A percentile compares a stretch with the other conserved stretches of the same genome.
phyloP scores from a whole-genome alignment of 1,284 basidiomycete genomes.

The Microbotryomycetes sp. region DNA sequence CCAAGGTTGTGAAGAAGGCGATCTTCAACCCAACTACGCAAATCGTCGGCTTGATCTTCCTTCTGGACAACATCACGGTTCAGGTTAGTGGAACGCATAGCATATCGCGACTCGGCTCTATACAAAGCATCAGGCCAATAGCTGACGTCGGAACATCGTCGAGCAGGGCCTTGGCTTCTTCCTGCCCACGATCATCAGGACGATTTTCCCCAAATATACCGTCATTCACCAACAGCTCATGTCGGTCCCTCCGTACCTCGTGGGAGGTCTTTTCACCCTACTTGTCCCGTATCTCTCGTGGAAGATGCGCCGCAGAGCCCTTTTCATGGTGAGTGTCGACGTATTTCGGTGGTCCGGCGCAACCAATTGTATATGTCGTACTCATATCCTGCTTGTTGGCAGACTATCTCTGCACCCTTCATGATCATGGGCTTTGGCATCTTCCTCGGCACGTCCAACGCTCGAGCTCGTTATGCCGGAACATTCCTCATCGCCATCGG shows the following conservation, averaged over 20 bases:
- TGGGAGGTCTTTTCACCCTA: constrained; percentile 36
- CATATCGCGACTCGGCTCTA: too few relatives aligned
- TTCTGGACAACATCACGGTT: constrained; percentile 29
- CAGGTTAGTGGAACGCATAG: too few relatives aligned
- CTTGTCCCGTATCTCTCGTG: constrained; percentile 32
- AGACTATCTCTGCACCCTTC: constrained; percentile 22
- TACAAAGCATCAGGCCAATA: too few relatives aligned
- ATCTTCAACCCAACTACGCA: constrained; percentile 33
- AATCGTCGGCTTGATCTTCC: constrained; percentile 35
- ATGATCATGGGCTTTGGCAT: constrained; percentile 39
- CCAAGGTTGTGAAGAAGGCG: constrained; percentile 20
- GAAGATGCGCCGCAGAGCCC: constrained; percentile 32
- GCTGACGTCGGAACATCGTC: too few relatives aligned
- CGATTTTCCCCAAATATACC: constrained; percentile 36
- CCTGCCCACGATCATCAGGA: constrained; percentile 36
- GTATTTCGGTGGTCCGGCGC: neutral
- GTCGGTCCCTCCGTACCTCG: constrained; percentile 40
- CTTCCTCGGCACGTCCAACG: constrained; percentile 37
- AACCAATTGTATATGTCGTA: neutral
- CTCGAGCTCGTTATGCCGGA: constrained; percentile 31
- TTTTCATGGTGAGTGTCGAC: constrained; percentile 24
- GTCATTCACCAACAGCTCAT: constrained; percentile 38
- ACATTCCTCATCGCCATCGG: constrained; percentile 31
- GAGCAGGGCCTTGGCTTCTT: constrained; percentile 37
- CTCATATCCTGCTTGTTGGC: neutral